These are phyloP conservation scores for Yamadazyma sp. DNA, from an alignment of 1,139 yeast genomes.

Conservation along the genomic window DNA sequence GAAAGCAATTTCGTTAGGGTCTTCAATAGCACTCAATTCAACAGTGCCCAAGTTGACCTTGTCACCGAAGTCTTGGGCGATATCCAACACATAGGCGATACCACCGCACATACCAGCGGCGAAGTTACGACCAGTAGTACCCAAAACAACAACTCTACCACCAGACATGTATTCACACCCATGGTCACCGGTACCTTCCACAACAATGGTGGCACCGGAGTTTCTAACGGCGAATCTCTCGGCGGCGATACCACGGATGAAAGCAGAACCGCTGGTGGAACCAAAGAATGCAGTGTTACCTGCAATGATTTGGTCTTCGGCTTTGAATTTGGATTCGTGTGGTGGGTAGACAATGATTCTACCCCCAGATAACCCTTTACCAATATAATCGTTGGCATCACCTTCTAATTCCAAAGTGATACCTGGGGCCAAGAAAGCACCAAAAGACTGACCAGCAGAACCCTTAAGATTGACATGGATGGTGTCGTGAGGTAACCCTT, in stretches of 20 bases:
- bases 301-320: slow-evolving; percentile 93
- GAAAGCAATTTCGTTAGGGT: slow-evolving; percentile 92
- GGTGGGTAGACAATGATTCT: slow-evolving; percentile 92
- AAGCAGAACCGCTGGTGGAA: slow-evolving; percentile 94
- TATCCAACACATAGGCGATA: slow-evolving; percentile 93
- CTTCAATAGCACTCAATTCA: slow-evolving; percentile 73
- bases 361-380: slow-evolving; percentile 97
- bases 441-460: slow-evolving; percentile 97
- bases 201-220: slow-evolving; percentile 96
- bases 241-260: slow-evolving; percentile 96
- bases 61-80: slow-evolving; percentile 86
- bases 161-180: slow-evolving; percentile 99
- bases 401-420: slow-evolving; percentile 94
- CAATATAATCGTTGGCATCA: slow-evolving; percentile 97
- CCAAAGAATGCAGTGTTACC: slow-evolving; percentile 98
- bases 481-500: slow-evolving; percentile 93
- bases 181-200: slow-evolving; percentile 97
- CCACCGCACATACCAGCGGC: slow-evolving; percentile 99
- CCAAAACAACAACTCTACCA: slow-evolving; percentile 93
- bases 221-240: slow-evolving; percentile 98
- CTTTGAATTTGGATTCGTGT: slow-evolving; percentile 75
- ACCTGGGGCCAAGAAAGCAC: slow-evolving; percentile 96
- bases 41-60: slow-evolving; percentile 83
- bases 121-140: slow-evolving; percentile 90
- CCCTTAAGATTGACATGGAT: slow-evolving; percentile 90